Evolutionary conservation across 2,329 filamentous ascomycete genomes (phyloP), one percentile per base, ranked within the genome.

Genomic region (Diaporthe helianthi): DNA sequence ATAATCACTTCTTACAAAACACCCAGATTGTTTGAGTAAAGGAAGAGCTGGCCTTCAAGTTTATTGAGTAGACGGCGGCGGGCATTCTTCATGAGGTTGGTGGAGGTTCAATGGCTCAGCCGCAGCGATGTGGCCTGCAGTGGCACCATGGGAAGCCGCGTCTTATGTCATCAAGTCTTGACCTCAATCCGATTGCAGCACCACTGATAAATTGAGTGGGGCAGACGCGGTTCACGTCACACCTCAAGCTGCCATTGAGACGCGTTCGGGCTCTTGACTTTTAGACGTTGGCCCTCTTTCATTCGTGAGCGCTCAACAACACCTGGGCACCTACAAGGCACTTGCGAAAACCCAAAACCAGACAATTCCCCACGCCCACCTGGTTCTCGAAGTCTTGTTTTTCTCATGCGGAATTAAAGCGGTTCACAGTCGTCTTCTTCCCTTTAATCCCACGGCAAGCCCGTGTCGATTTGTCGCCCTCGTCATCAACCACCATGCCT

Each of bases 401-500:
- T 51, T 24, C 24, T n/a, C 49, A 64, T 67, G 54, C 36, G 29
- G 41, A 63, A 10, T 26, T 64, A 64, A 33, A 33, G 1, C 6
- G n/a, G 15, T 17, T 41, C 22, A 47, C 22, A 10, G 24, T 17
- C 38, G 17, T 53, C 41, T 36, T 19, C 26, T 33, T 53, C 31
- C 36, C 8, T 15, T 33, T 31, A 4, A 47, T 36, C 64, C 41
- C 44, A 52, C 41, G 31, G 47, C 44, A 49, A 54, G 54, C 38
- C 44, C 49, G 63, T 44, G 58, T 63, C 58, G 44, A 49, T 31
- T 41, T 63, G 44, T 44, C 44, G 58, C 58, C 44, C 58, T 49
- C 58, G n/a, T 47, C 58, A 49, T 63, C 58, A n/a, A 49, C 44
- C 69, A 74, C 70, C 75, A 87, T 87, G 85, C 79, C 85, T 72